Percentiles rank a stretch among this genome's conserved stretches.
Evolutionary conservation across 495 filamentous ascomycete species (phyloP).

Genomic region (Podospora fimiseda): DNA sequence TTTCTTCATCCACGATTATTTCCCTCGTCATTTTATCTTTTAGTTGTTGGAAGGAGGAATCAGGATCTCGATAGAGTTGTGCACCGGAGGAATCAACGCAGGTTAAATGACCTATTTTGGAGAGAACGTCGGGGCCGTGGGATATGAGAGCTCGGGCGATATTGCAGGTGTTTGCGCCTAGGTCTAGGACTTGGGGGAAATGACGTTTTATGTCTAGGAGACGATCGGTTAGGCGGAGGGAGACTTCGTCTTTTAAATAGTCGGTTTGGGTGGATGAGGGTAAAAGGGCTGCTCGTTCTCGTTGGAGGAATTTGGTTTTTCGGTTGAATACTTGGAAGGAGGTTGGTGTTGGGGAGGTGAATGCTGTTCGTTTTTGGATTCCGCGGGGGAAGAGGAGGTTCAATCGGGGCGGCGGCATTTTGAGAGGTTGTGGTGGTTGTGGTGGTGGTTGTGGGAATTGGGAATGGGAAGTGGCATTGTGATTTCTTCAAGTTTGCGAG

Average conservation of each 20-base stretch:
- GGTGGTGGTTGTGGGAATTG: conserved; percentile 10
- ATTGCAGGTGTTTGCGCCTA: conserved; percentile 93
- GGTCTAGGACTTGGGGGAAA: conserved; percentile 80
- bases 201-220: conserved; percentile 89
- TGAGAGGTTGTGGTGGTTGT: neutral
- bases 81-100: conserved; percentile 73
- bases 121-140: conserved; percentile 56
- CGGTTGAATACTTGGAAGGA: conserved; percentile 87
- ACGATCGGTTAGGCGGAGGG: conserved; percentile 75
- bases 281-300: conserved; percentile 74
- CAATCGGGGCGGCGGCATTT: neutral
- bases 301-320: conserved; percentile 79
- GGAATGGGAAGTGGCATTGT: conserved; percentile 15
- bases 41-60: conserved; percentile 78
- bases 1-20: conserved; percentile 62
- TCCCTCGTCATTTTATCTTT: conserved; percentile 63
- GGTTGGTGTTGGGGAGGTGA: conserved; percentile 59
- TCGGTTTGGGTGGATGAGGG: conserved; percentile 69
- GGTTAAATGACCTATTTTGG: conserved; percentile 62
- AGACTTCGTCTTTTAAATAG: conserved; percentile 90
- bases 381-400: too few relatives aligned
- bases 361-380: too few relatives aligned
- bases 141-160: conserved; percentile 72
- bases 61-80: conserved; percentile 76
- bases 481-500: too few relatives aligned